Percentiles rank a stretch among this genome's conserved stretches.
These are phyloP conservation scores for Themeda triandra DNA, from an alignment of 176 grass and related monocot species.

Conservation along the genomic window DNA sequence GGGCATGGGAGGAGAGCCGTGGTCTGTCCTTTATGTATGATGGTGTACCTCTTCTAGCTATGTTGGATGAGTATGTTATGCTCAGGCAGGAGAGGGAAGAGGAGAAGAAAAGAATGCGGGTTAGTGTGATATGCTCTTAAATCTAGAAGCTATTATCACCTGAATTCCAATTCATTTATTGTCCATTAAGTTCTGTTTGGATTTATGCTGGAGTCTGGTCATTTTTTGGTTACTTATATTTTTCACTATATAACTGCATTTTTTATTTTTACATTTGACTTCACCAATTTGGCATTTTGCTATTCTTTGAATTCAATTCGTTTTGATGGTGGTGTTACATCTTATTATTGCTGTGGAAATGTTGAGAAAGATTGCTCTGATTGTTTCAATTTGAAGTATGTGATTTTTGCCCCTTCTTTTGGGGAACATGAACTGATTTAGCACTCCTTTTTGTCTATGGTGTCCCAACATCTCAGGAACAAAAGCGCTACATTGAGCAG, in stretches of 20 bases:
- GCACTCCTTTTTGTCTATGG: neutral
- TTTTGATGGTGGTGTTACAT: neutral
- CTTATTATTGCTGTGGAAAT: neutral
- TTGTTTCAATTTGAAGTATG: neutral
- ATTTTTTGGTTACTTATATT: neutral
- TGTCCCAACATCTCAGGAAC: slow-evolving; percentile 58
- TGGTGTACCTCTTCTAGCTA: slow-evolving; percentile 91
- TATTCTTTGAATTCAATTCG: neutral
- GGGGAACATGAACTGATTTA: neutral
- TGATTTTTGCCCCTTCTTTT: neutral
- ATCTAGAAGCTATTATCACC: neutral
- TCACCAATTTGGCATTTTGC: neutral
- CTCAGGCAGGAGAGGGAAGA: slow-evolving; percentile 98
- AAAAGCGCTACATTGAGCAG: slow-evolving; percentile 70
- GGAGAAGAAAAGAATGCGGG: slow-evolving; percentile 90
- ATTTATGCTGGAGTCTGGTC: neutral
- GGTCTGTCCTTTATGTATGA: slow-evolving; percentile 90
- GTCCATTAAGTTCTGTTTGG: neutral
- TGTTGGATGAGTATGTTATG: slow-evolving; percentile 97
- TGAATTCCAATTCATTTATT: neutral
- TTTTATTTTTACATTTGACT: neutral
- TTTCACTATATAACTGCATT: neutral
- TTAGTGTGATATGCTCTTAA: slow-evolving; percentile 25
- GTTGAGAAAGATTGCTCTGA: neutral
- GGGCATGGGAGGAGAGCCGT: slow-evolving; percentile 79